Evolutionary conservation across 805 yeast genomes (phyloP), one percentile per base, ranked within the genome.

Genomic region (Kazachstania kunashirensis): DNA sequence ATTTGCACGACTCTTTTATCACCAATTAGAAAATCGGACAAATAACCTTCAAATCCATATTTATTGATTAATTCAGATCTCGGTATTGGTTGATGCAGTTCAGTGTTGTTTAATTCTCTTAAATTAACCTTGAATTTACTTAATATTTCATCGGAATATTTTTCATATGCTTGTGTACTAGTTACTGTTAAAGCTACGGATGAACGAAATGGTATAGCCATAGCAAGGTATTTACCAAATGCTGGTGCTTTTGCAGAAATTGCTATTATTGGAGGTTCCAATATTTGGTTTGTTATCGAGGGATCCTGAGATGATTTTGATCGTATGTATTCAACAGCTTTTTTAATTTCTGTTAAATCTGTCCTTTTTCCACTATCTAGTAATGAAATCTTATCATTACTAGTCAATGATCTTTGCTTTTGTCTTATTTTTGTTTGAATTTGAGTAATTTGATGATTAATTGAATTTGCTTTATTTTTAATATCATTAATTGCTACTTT

Each of bases 1-100:
- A 82, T 84, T 37, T 69, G 67, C 34, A 84, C 52, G 1, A 89
- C 94, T 8, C 71, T 70, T 5, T 57, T 50, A 1, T 95, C 95
- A 1, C 95, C 97, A 2, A 61, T 57, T 2, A 89, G 50, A 43
- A 74, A 74, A 48, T 92, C 96, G 2, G 71, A 57, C 18, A 86
- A 46, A 49, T 74, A 84, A 1, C 95, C 92, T 38, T 83, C 95
- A 55, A 92, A 86, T 0, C 95, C 95, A 16, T 64, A 56, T 18
- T 13, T 18, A 0, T 39, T 24, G 20, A 44, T 49, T 2, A 85
- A 47, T 33, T 67, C 52, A 7, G 63, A 63, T 2, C 39, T 42
- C 36, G 65, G 36, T 18, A 53, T 40, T 20, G 48, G 55, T 25
- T 49, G 62, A 27, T 38, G 32, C 10, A 24, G 5, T 32, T 38